Conservation (phyloP, 2,329 filamentous ascomycete genomes). For the Pezicula carpinea region DNA sequence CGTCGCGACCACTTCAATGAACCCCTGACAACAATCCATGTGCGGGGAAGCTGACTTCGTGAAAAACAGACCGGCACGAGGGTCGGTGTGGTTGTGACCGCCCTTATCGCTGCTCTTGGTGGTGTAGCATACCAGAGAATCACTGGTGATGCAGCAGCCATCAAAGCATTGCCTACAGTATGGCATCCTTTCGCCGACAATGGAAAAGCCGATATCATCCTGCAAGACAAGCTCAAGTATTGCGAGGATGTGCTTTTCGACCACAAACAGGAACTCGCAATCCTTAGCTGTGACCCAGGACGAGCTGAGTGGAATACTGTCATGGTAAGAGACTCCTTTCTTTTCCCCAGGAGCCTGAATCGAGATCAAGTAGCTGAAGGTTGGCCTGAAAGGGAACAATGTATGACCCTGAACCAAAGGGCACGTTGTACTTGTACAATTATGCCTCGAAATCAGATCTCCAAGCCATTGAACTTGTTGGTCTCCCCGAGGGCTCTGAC, state of each 20-base stretch:
- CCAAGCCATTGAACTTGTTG: neutral
- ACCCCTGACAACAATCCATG: neutral
- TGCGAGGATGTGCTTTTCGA: slow-evolving; percentile 1
- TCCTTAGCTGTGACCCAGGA: neutral
- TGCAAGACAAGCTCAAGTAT: slow-evolving; percentile 2
- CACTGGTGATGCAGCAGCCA: neutral
- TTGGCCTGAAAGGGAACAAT: neutral
- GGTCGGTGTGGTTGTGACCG: neutral
- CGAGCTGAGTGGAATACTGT: neutral
- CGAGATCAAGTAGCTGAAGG: neutral
- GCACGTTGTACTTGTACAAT: neutral
- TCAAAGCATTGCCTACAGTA: neutral
- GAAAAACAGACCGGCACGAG: neutral
- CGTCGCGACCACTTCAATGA: too few relatives aligned
- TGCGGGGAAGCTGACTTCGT: neutral
- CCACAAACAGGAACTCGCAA: neutral
- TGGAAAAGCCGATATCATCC: neutral
- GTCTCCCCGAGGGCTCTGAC: neutral
- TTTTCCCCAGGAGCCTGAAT: neutral
- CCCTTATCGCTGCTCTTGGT: neutral
- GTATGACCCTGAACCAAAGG: neutral
- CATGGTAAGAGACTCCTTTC: neutral
- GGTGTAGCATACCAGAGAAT: neutral
- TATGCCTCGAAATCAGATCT: neutral
- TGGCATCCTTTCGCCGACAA: neutral